Conservation (phyloP, 2,329 filamentous ascomycete species). For the Aspergillus sergii region DNA sequence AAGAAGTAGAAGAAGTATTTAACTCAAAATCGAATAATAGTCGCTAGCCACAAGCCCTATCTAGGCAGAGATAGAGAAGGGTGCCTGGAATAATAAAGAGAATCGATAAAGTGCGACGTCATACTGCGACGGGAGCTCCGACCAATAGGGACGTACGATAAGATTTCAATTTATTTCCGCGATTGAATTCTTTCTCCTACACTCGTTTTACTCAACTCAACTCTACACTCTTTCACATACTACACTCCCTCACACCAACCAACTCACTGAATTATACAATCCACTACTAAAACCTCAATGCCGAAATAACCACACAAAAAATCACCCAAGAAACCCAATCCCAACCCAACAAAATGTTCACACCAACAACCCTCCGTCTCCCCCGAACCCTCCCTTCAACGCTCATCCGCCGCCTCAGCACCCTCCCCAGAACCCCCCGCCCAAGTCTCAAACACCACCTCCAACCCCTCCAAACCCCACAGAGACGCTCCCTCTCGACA, state of each 20-base stretch:
- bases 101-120: neutral
- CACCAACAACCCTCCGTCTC: neutral
- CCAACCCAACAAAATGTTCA: neutral
- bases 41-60: neutral
- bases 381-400: neutral
- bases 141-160: neutral
- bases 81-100: too few species aligned
- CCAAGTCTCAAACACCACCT: conserved; percentile 6
- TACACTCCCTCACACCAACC: neutral
- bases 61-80: neutral
- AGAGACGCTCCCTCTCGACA: conserved; percentile 19
- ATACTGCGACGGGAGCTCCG: neutral
- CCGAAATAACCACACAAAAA: neutral
- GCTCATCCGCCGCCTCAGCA: neutral
- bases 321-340: neutral
- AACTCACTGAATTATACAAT: neutral
- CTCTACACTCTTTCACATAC: neutral
- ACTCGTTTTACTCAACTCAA: neutral
- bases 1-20: neutral
- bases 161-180: neutral
- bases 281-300: neutral
- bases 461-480: conserved; percentile 4
- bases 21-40: neutral
- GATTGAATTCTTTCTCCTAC: neutral
- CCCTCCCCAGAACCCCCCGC: neutral